Evolutionary conservation across 2,329 filamentous ascomycete species (phyloP).

Genomic region (Sclerotinia minor): DNA sequence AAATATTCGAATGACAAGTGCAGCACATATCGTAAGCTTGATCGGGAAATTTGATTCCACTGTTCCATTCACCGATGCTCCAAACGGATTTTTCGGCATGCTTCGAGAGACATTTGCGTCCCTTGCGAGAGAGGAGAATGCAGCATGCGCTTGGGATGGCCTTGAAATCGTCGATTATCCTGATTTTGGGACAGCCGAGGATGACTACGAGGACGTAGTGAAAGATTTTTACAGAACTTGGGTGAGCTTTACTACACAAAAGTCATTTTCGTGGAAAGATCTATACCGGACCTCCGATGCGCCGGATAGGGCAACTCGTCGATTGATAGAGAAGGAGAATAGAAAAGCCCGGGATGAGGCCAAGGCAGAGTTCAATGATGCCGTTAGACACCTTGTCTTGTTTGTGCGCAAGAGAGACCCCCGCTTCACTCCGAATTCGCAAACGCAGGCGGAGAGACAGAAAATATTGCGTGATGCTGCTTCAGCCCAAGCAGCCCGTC

Average conservation of each 20-base stretch:
- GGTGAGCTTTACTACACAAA: slow-evolving; percentile 78
- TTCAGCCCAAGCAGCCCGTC: slow-evolving; percentile 79
- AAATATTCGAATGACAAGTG: slow-evolving; percentile 73
- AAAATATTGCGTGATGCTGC: slow-evolving; percentile 74
- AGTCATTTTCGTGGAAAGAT: slow-evolving; percentile 89
- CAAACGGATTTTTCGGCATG: slow-evolving; percentile 81
- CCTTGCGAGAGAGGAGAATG: slow-evolving; percentile 76
- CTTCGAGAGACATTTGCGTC: slow-evolving; percentile 75
- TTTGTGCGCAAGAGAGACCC: slow-evolving; percentile 93
- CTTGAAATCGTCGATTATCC: slow-evolving; percentile 68
- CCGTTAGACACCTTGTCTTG: slow-evolving; percentile 78
- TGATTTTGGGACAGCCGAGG: slow-evolving; percentile 75
- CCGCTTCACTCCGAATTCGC: slow-evolving; percentile 73
- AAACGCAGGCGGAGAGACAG: slow-evolving; percentile 79
- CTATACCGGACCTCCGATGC: slow-evolving; percentile 80
- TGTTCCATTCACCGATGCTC: slow-evolving; percentile 77
- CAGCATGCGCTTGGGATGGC: slow-evolving; percentile 69
- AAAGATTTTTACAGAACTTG: slow-evolving; percentile 80
- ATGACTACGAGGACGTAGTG: slow-evolving; percentile 73
- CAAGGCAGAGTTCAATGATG: slow-evolving; percentile 86
- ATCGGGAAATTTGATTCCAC: slow-evolving; percentile 78
- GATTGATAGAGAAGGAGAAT: slow-evolving; percentile 95
- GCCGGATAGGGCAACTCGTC: slow-evolving; percentile 77
- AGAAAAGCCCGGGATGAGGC: slow-evolving; percentile 79
- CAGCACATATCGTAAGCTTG: slow-evolving; percentile 74